Percentiles rank a stretch among this genome's conserved stretches.
Evolutionary conservation across 495 filamentous ascomycete genomes (phyloP).

Genomic region (Aspergillus baeticus): DNA sequence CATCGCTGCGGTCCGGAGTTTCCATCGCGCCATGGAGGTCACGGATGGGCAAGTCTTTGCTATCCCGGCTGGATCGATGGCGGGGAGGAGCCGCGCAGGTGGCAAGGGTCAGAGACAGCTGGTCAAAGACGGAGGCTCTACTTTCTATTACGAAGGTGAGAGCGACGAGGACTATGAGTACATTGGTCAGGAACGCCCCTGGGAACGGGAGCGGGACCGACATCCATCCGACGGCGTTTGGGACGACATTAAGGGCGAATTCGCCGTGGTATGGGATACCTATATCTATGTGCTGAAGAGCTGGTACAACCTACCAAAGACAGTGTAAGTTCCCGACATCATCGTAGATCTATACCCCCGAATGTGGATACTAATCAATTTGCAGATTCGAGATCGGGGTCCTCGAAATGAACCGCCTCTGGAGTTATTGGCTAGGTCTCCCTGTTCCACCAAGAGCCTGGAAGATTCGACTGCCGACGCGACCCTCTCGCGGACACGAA

Average conservation of each 20-base stretch:
- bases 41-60: conserved; percentile 35
- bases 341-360: not conserved
- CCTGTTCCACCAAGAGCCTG: conserved; percentile 69
- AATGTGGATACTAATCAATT: not conserved
- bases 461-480: conserved; percentile 50
- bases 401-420: conserved; percentile 61
- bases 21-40: conserved; percentile 59
- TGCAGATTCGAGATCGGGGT: conserved; percentile 59
- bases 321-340: conserved; percentile 63
- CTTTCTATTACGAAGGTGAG: conserved; percentile 44
- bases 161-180: conserved; percentile 38
- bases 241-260: conserved; percentile 65
- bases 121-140: conserved; percentile 37
- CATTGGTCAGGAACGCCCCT: conserved; percentile 34
- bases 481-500: conserved; percentile 37
- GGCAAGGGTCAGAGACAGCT: conserved; percentile 21
- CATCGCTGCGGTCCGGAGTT: conserved; percentile 69
- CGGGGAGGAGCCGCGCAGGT: conserved; percentile 15
- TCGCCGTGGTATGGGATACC: conserved; percentile 57
- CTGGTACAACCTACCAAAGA: conserved; percentile 68
- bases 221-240: conserved; percentile 39
- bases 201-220: conserved; percentile 29
- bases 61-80: conserved; percentile 26
- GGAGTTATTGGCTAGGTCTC: conserved; percentile 76
- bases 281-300: conserved; percentile 62